Conservation (phyloP, 2,329 filamentous ascomycete species). For the Seiridium unicorne region DNA sequence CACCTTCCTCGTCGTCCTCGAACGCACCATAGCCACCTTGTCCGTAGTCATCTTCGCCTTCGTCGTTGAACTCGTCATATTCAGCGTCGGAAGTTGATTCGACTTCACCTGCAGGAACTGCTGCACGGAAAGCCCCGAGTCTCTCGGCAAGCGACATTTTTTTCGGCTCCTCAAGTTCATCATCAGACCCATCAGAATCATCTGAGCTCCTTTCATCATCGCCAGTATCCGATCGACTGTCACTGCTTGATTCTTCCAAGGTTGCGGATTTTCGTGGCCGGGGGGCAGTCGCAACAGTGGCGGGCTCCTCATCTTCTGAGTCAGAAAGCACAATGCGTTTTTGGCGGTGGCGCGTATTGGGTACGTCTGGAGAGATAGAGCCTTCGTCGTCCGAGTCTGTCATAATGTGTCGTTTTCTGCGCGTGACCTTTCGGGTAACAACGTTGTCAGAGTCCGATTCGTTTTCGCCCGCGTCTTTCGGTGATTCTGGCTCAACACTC, state of each 20-base stretch:
- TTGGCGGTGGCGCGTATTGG: not conserved
- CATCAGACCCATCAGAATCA: conserved; percentile 14
- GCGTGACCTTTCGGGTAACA: not conserved
- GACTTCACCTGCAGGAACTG: conserved; percentile 10
- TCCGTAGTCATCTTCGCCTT: conserved; percentile 10
- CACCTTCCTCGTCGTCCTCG: conserved; percentile 13
- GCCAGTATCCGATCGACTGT: conserved; percentile 16
- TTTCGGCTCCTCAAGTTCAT: conserved; percentile 3
- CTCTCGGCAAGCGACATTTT: conserved; percentile 18
- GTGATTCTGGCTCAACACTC: conserved; percentile 19
- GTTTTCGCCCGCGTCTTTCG: not conserved
- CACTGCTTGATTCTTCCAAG: not conserved
- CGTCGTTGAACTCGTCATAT: conserved; percentile 9
- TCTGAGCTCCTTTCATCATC: conserved; percentile 11
- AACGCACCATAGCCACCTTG: conserved; percentile 11
- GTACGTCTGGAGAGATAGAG: too few relatives aligned
- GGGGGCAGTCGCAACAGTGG: not conserved
- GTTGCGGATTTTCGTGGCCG: not conserved
- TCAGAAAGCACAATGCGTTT: conserved; percentile 17
- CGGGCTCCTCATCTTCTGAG: conserved; percentile 16
- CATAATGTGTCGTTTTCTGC: not conserved
- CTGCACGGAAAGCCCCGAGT: conserved; percentile 15
- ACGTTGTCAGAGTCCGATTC: not conserved
- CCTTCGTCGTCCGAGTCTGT: conserved; percentile 9
- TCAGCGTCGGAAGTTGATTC: conserved; percentile 2